Base-by-base conservation (phyloP, 2,329 filamentous ascomycete genomes). In the Neofusicoccum kwambonambiense region DNA sequence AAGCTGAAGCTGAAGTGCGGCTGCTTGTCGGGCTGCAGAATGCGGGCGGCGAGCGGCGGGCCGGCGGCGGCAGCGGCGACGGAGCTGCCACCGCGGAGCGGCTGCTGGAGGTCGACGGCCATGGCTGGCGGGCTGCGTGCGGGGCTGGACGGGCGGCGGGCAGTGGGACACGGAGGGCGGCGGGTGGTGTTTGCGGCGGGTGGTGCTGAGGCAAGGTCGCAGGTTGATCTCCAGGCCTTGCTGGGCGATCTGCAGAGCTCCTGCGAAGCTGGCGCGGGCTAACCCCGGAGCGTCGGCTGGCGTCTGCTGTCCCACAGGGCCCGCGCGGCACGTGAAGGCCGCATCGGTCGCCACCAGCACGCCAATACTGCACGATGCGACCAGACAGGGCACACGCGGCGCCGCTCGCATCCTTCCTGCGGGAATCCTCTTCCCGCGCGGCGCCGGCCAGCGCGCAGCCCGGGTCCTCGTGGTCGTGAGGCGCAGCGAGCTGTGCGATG, bases 1-100 rank as follows among this genome's bases (percentile, higher is more conserved):
- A 97, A 97, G 77, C 86, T 87, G 83, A 97, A 97, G 70, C 82
- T 86, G 80, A 91, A 90, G 39, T n/a, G 45, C 13, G 75, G 66
- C 47, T 70, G 70, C 8, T 68, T 67, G 31, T 69, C 56, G 34
- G 72, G 70, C n/a, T 74, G 70, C 34, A 73, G 67, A 64, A 73
- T 70, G 12, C 68, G 68, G 68, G 75, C 71, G 54, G 57, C 65
- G 42, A 65, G 27, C 37, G 62, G 58, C 73, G 76, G 76, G 34
- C 49, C 42, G 27, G 51, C 15, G 13, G 35, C 22, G 37, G 57
- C 34, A 34, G 51, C 42, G 31, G 34, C 37, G 42, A 37, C 27
- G 54, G 54, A n/a, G 37, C 22, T 52, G 47, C 31, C 42, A 34
- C 41, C 39, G 41, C 35, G 39, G 39, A n/a, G 9, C 22, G 45